phyloP scores from a whole-genome alignment of 495 filamentous ascomycete genomes.

The Parathielavia hyrcaniae region DNA sequence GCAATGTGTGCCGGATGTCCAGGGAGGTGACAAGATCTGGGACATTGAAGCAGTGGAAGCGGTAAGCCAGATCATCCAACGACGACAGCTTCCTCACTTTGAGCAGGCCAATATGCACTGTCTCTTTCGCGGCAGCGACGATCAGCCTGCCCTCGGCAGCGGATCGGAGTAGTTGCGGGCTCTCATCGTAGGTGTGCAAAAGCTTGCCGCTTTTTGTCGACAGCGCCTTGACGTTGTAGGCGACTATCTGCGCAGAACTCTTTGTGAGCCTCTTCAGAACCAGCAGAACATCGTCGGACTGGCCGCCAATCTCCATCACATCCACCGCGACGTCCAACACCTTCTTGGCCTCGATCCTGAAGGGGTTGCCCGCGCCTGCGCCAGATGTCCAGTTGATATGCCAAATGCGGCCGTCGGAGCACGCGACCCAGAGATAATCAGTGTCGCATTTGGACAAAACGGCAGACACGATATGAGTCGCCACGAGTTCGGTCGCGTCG shows the following conservation, averaged over 20 bases:
- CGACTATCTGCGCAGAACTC: constrained; percentile 37
- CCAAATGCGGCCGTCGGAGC: constrained; percentile 57
- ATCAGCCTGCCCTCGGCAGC: constrained; percentile 30
- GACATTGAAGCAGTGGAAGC: constrained; percentile 46
- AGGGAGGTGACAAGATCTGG: constrained; percentile 53
- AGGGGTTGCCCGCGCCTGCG: constrained; percentile 37
- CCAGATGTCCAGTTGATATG: constrained; percentile 72
- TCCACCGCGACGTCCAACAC: constrained; percentile 43
- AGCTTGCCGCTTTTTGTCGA: constrained; percentile 22
- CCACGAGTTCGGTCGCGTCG: constrained; percentile 16
- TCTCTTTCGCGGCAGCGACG: constrained; percentile 35
- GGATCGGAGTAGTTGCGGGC: constrained; percentile 32
- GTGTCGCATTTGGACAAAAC: constrained; percentile 52
- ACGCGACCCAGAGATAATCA: constrained; percentile 64
- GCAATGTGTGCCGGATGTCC: constrained; percentile 40
- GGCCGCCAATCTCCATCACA: constrained; percentile 32
- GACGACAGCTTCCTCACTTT: constrained; percentile 17
- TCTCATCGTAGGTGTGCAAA: constrained; percentile 31
- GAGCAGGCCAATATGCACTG: constrained; percentile 36
- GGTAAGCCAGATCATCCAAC: constrained; percentile 40
- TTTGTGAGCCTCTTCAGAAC: constrained; percentile 31
- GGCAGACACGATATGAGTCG: constrained; percentile 47
- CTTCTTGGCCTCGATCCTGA: constrained; percentile 34
- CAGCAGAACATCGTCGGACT: constrained; percentile 41
- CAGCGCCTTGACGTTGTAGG: constrained; percentile 32